A percentile compares a stretch with the other conserved stretches of the same genome.
Conservation (phyloP, 2,329 filamentous ascomycete species). For the Xylaria polymorpha region DNA sequence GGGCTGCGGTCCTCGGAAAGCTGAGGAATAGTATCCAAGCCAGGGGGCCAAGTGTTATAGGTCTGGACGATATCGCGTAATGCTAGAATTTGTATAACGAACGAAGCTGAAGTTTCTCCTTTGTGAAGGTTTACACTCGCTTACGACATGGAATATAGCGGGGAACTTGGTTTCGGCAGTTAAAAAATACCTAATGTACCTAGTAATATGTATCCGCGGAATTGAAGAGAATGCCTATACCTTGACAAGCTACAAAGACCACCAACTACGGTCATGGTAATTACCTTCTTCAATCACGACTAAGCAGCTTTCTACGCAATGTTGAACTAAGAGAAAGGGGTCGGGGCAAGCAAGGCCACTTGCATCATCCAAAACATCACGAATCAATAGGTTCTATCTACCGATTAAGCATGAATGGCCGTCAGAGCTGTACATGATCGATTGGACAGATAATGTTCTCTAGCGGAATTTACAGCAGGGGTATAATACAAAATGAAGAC, state of each 20-base stretch:
- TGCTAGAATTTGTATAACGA: neutral
- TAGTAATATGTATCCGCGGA: slow-evolving; percentile 14
- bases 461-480: slow-evolving; percentile 17
- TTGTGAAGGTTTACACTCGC: neutral
- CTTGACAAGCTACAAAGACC: neutral
- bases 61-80: slow-evolving; percentile 61
- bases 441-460: slow-evolving; percentile 17
- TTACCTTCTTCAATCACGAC: neutral
- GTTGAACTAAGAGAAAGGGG: neutral
- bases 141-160: neutral
- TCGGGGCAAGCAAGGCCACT: neutral
- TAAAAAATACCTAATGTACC: slow-evolving; percentile 20
- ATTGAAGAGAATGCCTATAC: slow-evolving; percentile 1
- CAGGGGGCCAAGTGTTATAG: slow-evolving; percentile 63
- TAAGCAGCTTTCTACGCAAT: neutral
- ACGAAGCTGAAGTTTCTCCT: neutral
- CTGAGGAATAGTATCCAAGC: slow-evolving; percentile 62
- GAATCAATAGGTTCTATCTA: slow-evolving; percentile 5
- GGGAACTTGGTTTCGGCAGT: slow-evolving; percentile 8
- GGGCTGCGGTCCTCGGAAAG: slow-evolving; percentile 64
- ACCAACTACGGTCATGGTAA: slow-evolving; percentile 2
- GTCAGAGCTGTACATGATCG: neutral
- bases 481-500: slow-evolving; percentile 38
- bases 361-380: slow-evolving; percentile 1
- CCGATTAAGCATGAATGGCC: neutral